Conservation (phyloP, 139 green algal species). For the Micractinium conductrix region DNA sequence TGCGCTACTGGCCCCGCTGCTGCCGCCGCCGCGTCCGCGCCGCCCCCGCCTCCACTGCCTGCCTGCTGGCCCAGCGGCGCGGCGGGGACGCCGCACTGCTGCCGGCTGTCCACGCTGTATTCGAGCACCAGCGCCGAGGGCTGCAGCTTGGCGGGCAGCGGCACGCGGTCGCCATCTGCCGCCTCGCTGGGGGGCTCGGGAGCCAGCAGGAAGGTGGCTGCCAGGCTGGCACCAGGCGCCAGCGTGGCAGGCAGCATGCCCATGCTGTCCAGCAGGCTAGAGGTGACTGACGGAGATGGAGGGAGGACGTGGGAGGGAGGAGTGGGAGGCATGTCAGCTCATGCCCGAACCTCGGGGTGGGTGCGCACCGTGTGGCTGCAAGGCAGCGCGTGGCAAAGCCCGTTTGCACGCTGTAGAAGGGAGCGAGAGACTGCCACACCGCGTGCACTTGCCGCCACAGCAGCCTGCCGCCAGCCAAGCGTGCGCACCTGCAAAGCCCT, state of each 20-base stretch:
- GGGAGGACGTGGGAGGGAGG: too few relatives aligned
- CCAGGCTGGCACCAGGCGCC: background rate
- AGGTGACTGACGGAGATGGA: too few relatives aligned
- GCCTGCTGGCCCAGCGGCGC: background rate
- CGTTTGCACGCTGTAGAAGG: too few relatives aligned
- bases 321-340: too few relatives aligned
- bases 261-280: constrained; percentile 11
- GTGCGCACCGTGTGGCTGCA: too few relatives aligned
- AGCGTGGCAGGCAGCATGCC: constrained; percentile 36
- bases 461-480: too few relatives aligned
- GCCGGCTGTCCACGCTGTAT: constrained; percentile 29
- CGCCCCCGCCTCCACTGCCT: background rate
- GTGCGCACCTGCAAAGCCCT: constrained; percentile 34
- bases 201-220: constrained; percentile 31
- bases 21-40: background rate
- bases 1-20: background rate
- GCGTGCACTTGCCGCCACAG: too few relatives aligned
- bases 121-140: constrained; percentile 29
- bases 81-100: constrained; percentile 30
- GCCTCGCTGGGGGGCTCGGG: background rate
- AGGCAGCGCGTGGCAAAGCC: too few relatives aligned
- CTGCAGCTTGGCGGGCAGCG: constrained; percentile 26
- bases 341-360: too few relatives aligned
- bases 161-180: background rate
- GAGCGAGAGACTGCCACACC: too few relatives aligned